Conservation (phyloP, 768 basidiomycete genomes). For the Tylopilus intermedius region DNA sequence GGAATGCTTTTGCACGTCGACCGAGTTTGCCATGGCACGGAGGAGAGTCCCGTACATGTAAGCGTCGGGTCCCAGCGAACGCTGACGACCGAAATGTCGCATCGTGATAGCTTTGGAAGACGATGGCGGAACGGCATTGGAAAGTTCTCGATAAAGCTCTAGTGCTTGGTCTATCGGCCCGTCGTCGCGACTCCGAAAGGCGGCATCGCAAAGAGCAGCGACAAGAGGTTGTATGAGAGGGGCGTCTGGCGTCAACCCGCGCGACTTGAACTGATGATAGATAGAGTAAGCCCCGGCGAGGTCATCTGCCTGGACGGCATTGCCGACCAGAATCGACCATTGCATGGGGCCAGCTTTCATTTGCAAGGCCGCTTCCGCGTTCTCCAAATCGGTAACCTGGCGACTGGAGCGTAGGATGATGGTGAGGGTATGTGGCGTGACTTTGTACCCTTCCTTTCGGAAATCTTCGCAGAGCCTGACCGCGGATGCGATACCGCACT, state of each 20-base stretch:
- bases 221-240: constrained; percentile 54
- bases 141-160: constrained; percentile 46
- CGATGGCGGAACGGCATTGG: constrained; percentile 27
- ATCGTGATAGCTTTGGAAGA: constrained; percentile 8
- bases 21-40: constrained; percentile 41
- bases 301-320: constrained; percentile 39
- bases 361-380: constrained; percentile 38
- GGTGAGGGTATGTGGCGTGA: constrained; percentile 31
- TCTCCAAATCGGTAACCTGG: constrained; percentile 37
- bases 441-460: constrained; percentile 30
- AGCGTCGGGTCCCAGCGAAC: constrained; percentile 43
- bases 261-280: constrained; percentile 43
- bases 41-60: constrained; percentile 53
- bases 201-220: constrained; percentile 41
- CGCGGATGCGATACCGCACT: constrained; percentile 32
- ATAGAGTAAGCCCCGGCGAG: constrained; percentile 41
- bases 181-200: constrained; percentile 35
- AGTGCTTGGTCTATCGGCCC: constrained; percentile 50
- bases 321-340: constrained; percentile 55
- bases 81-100: constrained; percentile 26
- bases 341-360: constrained; percentile 39
- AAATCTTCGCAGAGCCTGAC: constrained; percentile 34
- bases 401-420: constrained; percentile 42
- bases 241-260: constrained; percentile 45
- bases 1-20: constrained; percentile 46